Percentiles rank a stretch among this genome's conserved stretches.
Conservation (phyloP, 441 rosid species). For the Populus hybrid region DNA sequence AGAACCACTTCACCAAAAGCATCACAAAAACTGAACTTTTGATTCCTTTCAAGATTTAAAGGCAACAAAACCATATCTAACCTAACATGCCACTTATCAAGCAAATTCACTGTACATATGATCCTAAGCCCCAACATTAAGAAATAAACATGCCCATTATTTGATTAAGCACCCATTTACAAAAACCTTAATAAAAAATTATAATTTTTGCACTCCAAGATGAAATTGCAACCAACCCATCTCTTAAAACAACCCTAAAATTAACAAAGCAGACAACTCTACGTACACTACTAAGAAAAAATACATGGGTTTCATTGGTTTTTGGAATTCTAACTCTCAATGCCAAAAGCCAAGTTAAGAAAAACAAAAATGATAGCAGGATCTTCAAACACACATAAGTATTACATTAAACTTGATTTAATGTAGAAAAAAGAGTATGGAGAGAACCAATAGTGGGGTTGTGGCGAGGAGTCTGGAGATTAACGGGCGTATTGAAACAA, state of each 20-base stretch:
- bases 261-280: background rate
- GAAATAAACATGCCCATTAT: background rate
- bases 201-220: background rate
- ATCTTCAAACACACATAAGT: background rate
- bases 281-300: background rate
- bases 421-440: too few species aligned
- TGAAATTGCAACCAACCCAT: background rate
- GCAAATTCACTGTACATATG: background rate
- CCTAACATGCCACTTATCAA: background rate
- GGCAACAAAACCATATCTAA: background rate
- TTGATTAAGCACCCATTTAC: background rate
- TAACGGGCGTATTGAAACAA: background rate
- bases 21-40: background rate
- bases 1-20: too few species aligned
- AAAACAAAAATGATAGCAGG: background rate
- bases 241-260: background rate
- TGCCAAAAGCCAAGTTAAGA: background rate
- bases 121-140: background rate
- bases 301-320: background rate
- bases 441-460: slow-evolving; percentile 6
- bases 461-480: background rate
- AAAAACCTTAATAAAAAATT: background rate
- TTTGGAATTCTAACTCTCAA: background rate
- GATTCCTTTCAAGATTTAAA: background rate
- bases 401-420: too few species aligned